Evolutionary conservation across 2,329 filamentous ascomycete genomes (phyloP).

Genomic region (Coniochaeta sp.): DNA sequence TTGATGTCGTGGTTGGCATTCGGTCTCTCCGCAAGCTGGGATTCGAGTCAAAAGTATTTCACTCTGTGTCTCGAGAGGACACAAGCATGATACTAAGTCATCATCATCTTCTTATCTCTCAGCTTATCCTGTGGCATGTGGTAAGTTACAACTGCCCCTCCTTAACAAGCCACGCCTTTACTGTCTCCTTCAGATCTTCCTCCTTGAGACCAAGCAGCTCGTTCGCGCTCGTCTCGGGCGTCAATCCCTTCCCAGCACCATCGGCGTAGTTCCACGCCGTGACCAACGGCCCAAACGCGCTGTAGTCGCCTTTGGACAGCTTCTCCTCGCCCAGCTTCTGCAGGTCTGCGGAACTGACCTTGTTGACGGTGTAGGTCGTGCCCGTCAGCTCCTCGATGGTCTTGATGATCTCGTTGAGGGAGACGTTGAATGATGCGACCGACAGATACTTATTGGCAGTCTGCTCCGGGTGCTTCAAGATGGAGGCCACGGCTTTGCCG

Average conservation of each 20-base stretch:
- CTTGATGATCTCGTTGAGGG: slow-evolving; percentile 49
- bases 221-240: slow-evolving; percentile 12
- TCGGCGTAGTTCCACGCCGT: slow-evolving; percentile 23
- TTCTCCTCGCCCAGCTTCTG: slow-evolving; percentile 31
- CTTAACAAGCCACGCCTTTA: slow-evolving; percentile 9
- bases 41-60: not conserved
- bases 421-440: slow-evolving; percentile 46
- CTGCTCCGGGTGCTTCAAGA: slow-evolving; percentile 38
- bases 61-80: not conserved
- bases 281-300: slow-evolving; percentile 20
- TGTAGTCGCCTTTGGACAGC: slow-evolving; percentile 29
- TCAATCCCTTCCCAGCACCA: slow-evolving; percentile 23
- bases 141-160: not conserved
- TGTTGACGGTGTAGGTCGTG: slow-evolving; percentile 39
- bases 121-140: not conserved
- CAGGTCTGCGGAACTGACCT: slow-evolving; percentile 23
- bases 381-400: slow-evolving; percentile 44
- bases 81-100: not conserved
- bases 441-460: slow-evolving; percentile 52
- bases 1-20: not conserved
- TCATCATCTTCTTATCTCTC: not conserved
- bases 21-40: not conserved
- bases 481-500: slow-evolving; percentile 40
- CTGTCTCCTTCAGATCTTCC: slow-evolving; percentile 10
- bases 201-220: slow-evolving; percentile 16